These are phyloP conservation scores for Diaporthe citrichinensis DNA, from an alignment of 2,329 filamentous ascomycete species.

Conservation along the genomic window DNA sequence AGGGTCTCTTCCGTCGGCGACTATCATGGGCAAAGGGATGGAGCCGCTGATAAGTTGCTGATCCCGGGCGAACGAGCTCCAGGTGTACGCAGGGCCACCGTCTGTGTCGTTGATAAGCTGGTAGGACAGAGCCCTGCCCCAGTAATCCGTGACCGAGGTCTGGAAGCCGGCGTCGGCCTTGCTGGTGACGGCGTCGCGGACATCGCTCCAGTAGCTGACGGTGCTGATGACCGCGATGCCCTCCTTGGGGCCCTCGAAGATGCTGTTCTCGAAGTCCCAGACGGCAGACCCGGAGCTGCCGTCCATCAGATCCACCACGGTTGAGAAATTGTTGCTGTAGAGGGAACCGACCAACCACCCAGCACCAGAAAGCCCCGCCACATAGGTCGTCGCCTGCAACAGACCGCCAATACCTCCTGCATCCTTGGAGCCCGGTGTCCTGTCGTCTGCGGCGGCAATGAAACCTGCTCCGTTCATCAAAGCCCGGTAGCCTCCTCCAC, in stretches of 20 bases:
- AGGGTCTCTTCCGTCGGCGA: conserved; percentile 63
- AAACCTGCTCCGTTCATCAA: conserved; percentile 87
- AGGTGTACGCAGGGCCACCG: conserved; percentile 84
- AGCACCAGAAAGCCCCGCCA: conserved; percentile 85
- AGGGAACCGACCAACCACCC: conserved; percentile 89
- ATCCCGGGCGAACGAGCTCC: conserved; percentile 74
- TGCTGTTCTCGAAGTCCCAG: conserved; percentile 54
- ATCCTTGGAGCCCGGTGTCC: conserved; percentile 73
- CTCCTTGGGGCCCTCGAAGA: conserved; percentile 52
- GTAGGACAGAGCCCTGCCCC: conserved; percentile 88
- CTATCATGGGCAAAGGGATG: conserved; percentile 64
- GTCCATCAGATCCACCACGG: conserved; percentile 70
- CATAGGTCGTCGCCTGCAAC: conserved; percentile 84
- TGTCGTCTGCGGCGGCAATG: conserved; percentile 82
- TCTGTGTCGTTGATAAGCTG: conserved; percentile 84
- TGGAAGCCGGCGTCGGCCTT: conserved; percentile 77
- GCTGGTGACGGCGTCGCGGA: conserved; percentile 68
- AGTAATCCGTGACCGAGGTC: conserved; percentile 87
- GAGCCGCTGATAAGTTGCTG: conserved; percentile 58
- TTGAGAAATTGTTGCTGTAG: conserved; percentile 87
- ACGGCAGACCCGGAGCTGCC: conserved; percentile 52
- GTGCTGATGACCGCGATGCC: conserved; percentile 48
- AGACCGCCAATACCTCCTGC: conserved; percentile 83
- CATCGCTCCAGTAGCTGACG: conserved; percentile 69
- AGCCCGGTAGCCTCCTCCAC: conserved; percentile 90